phyloP scores from a whole-genome alignment of 2,329 filamentous ascomycete species.

The Cylindrodendrum hubeiense region DNA sequence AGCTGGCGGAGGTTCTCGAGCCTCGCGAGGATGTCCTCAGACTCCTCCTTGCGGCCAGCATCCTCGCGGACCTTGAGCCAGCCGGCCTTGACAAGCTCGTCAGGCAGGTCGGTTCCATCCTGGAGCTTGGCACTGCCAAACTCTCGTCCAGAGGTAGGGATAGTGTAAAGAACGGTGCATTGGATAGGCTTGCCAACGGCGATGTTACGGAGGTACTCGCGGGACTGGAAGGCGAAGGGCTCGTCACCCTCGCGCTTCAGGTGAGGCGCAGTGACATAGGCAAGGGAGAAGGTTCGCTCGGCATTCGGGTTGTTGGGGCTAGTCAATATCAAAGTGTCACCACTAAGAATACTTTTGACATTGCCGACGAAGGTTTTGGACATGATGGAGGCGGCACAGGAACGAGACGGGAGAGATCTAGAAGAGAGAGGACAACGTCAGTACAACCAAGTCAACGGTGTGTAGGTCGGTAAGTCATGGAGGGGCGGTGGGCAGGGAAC shows the following conservation, averaged over 20 bases:
- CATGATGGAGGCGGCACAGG: conserved; percentile 53
- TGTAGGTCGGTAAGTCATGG: background rate
- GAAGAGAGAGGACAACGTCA: conserved; percentile 27
- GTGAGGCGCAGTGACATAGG: conserved; percentile 91
- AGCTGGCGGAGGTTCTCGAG: conserved; percentile 83
- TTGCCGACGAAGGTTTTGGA: conserved; percentile 72
- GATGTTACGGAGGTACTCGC: conserved; percentile 88
- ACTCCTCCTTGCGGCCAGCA: conserved; percentile 90
- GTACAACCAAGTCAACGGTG: conserved; percentile 15
- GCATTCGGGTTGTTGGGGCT: conserved; percentile 84
- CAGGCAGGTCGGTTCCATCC: conserved; percentile 82
- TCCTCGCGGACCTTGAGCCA: conserved; percentile 96
- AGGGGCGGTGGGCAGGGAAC: background rate
- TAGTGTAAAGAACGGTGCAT: conserved; percentile 87
- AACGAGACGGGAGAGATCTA: conserved; percentile 38
- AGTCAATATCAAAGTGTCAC: conserved; percentile 89
- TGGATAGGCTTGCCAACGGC: conserved; percentile 89
- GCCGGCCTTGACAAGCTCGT: conserved; percentile 86
- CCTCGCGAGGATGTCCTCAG: conserved; percentile 77
- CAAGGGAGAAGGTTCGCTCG: conserved; percentile 90
- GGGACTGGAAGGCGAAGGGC: conserved; percentile 92
- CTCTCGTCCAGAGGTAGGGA: conserved; percentile 87
- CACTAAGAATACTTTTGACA: conserved; percentile 94
- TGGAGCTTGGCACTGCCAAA: conserved; percentile 86
- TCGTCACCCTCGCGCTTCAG: conserved; percentile 91